phyloP scores from a whole-genome alignment of 331 rosid genomes.

The Cucumis variabilis region DNA sequence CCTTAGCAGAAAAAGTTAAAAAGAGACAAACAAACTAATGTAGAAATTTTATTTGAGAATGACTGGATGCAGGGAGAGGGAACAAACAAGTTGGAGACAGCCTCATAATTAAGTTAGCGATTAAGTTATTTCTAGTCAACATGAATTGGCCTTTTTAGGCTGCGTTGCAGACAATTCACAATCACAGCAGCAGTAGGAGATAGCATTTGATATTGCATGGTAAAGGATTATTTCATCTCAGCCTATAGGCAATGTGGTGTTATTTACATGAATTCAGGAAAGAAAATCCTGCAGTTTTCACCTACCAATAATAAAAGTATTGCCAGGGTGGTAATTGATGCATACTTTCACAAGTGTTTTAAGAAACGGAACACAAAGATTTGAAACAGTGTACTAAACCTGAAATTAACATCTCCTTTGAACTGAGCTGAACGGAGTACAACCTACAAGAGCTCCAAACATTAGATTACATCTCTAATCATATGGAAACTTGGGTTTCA shows the following conservation, averaged over 20 bases:
- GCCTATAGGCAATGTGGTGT: slow-evolving; percentile 18
- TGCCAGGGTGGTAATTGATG: background rate
- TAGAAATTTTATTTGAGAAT: slow-evolving; percentile 14
- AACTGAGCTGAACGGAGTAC: slow-evolving; percentile 81
- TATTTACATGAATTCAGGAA: slow-evolving; percentile 12
- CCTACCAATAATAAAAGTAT: background rate
- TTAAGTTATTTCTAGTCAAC: background rate
- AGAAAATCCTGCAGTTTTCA: background rate
- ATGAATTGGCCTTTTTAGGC: background rate
- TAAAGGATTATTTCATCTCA: slow-evolving; percentile 4
- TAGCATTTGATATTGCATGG: background rate
- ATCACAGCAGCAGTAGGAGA: background rate
- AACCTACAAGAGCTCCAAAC: slow-evolving; percentile 52
- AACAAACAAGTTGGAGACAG: background rate
- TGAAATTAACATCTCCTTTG: slow-evolving; percentile 85
- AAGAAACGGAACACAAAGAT: slow-evolving; percentile 20
- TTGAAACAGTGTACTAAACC: slow-evolving; percentile 55
- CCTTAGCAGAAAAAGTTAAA: slow-evolving; percentile 10
- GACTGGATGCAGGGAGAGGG: background rate
- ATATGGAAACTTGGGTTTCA: background rate
- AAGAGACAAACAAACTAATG: background rate
- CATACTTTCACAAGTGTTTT: background rate
- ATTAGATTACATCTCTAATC: slow-evolving; percentile 5
- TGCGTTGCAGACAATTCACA: background rate
- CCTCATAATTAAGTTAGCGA: background rate